A percentile compares a stretch with the other conserved stretches of the same genome.
These are phyloP conservation scores for Kodamaea kakaduensis DNA, from an alignment of 805 yeast genomes.

Conservation along the genomic window DNA sequence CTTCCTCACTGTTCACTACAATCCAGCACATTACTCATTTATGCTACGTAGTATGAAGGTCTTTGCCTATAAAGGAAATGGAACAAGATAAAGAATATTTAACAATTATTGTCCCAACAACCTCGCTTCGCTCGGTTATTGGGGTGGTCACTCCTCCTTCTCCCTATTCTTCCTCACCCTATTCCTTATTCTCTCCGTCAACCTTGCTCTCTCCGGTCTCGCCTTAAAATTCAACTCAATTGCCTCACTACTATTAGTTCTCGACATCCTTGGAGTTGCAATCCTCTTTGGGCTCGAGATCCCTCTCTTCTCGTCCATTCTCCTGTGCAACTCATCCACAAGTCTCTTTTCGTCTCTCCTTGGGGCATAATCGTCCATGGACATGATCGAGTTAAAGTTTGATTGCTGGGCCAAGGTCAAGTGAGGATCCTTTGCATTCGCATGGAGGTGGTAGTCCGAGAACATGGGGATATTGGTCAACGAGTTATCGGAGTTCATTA, in stretches of 20 bases:
- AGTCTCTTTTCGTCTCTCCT: neutral
- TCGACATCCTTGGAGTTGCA: conserved; percentile 17
- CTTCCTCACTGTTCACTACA: no score
- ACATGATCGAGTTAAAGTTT: conserved; percentile 25
- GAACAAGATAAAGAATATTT: no score
- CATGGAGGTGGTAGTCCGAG: conserved; percentile 44
- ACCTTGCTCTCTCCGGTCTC: conserved; percentile 11
- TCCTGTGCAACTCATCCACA: neutral
- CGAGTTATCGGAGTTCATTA: conserved; percentile 59
- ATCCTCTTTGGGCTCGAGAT: conserved; percentile 1
- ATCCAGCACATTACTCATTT: no score
- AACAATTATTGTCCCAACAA: no score
- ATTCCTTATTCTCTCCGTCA: conserved; percentile 33
- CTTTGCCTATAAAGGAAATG: no score
- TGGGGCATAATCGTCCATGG: conserved; percentile 31
- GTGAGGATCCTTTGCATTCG: conserved; percentile 22
- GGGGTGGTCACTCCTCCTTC: conserved; percentile 6
- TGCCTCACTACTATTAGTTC: conserved; percentile 20
- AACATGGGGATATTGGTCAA: conserved; percentile 64
- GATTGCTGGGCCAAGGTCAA: conserved; percentile 23
- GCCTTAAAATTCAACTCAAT: conserved; percentile 31
- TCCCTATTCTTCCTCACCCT: conserved; percentile 36
- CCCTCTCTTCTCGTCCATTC: neutral
- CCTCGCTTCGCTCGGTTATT: no score
- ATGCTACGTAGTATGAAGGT: no score